Conservation (phyloP, 2,329 filamentous ascomycete species). For the Macrophomina pseudophaseolina region DNA sequence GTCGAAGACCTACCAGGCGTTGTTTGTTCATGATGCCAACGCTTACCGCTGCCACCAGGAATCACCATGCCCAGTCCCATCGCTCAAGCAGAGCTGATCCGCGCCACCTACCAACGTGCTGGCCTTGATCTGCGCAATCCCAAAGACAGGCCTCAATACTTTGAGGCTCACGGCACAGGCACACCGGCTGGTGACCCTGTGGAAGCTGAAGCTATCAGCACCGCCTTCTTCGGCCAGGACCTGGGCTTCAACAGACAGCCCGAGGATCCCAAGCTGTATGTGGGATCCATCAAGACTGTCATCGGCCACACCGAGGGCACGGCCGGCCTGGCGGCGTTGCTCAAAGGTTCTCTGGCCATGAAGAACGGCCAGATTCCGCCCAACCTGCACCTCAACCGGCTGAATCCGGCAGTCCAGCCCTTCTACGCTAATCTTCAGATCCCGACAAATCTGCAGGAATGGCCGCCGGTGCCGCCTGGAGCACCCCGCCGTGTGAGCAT, state of each 20-base stretch:
- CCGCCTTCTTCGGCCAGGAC: slow-evolving; percentile 27
- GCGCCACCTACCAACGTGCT: slow-evolving; percentile 40
- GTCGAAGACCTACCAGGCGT: no score
- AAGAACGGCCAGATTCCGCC: slow-evolving; percentile 39
- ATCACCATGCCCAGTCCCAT: slow-evolving; percentile 47
- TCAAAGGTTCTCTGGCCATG: slow-evolving; percentile 45
- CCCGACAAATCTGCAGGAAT: slow-evolving; percentile 21
- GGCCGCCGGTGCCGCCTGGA: slow-evolving; percentile 23
- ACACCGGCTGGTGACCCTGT: slow-evolving; percentile 41
- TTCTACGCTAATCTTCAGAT: slow-evolving; percentile 26
- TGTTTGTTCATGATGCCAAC: not conserved
- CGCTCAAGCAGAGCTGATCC: slow-evolving; percentile 44
- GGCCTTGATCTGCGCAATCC: slow-evolving; percentile 36
- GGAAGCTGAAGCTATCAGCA: slow-evolving; percentile 33
- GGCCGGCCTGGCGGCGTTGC: slow-evolving; percentile 39
- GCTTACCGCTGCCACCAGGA: slow-evolving; percentile 26
- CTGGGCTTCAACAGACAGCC: not conserved
- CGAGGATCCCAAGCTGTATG: slow-evolving; percentile 19
- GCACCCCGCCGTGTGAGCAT: slow-evolving; percentile 26
- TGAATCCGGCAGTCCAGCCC: slow-evolving; percentile 36
- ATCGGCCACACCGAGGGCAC: slow-evolving; percentile 46
- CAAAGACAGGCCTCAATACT: slow-evolving; percentile 35
- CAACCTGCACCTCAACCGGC: slow-evolving; percentile 39
- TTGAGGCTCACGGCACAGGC: slow-evolving; percentile 51
- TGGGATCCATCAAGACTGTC: slow-evolving; percentile 38